Conservation (phyloP, 78 protist genomes). For the Guillardia theta region DNA sequence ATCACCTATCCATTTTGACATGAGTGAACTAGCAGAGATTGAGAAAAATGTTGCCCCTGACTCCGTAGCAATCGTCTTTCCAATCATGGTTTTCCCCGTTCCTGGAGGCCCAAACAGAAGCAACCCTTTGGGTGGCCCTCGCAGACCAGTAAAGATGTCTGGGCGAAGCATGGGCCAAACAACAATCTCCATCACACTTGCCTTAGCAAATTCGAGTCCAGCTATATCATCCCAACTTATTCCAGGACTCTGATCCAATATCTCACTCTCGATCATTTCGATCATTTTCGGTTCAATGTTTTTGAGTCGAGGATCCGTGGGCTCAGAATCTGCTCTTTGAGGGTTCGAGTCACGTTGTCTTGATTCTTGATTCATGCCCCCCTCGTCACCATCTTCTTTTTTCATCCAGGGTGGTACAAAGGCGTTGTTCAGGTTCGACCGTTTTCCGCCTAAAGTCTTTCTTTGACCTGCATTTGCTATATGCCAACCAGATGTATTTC, state of each 20-base stretch:
- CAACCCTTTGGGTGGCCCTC: conserved; percentile 58
- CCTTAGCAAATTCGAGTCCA: conserved; percentile 41
- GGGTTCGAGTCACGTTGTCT: background rate
- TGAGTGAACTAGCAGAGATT: conserved; percentile 60
- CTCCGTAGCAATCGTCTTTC: conserved; percentile 62
- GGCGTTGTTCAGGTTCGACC: background rate
- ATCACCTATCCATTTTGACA: conserved; percentile 69
- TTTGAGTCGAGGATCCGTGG: conserved; percentile 57
- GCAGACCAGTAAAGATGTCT: conserved; percentile 56
- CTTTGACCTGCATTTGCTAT: no score
- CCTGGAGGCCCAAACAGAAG: conserved; percentile 72
- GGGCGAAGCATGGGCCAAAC: conserved; percentile 67
- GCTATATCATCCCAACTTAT: conserved; percentile 69
- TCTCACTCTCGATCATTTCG: conserved; percentile 64
- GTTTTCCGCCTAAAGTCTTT: no score
- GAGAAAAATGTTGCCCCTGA: conserved; percentile 60
- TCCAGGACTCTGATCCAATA: background rate
- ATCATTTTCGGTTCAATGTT: conserved; percentile 71
- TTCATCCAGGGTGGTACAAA: background rate
- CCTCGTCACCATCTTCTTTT: background rate
- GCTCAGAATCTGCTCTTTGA: background rate
- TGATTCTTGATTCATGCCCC: background rate
- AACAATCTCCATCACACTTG: conserved; percentile 39
- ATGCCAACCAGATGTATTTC: no score
- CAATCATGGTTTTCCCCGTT: conserved; percentile 51